Base-by-base conservation (phyloP, 2,329 filamentous ascomycete species). In the Bipolaris victoriae region DNA sequence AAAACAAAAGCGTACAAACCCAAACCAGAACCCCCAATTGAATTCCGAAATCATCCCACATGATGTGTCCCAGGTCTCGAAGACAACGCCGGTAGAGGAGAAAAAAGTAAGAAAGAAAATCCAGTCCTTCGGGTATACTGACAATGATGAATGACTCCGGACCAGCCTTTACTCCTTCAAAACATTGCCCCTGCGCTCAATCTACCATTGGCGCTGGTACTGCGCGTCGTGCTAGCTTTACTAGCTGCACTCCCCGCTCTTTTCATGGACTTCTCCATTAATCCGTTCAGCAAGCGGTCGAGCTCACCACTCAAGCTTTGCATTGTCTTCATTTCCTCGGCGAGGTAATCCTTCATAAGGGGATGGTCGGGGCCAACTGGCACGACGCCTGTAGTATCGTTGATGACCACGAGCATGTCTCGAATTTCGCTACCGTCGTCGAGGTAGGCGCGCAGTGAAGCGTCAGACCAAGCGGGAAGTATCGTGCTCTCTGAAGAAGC, bases 251-350 rank as follows among this genome's bases (percentile, higher is more conserved):
- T 59, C 5, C 57, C 57, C 11, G 57, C 56, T 18, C 59, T 29
- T 58, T 66, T 74, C 61, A 67, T 68, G 60, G 81, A 80, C 58
- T 78, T 80, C 48, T 80, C 76, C 62, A 96, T 82, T 88, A 91
- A 93, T 69, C 91, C 88, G 64, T 89, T 89, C 43, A 97, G 84
- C 85, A 97, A 88, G 18, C 90, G 87, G 78, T 99, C 94, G 65
- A 98, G 84, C 83, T 94, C 89, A 79, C 89, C 90, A 57, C 91
- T 94, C 77, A 99, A 93, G 73, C 95, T 91, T 50, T 89, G 89
- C 71, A 98, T 78, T 71, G 90, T 90, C 65, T 90, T 90, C 71
- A 92, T 93, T 77, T 97, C 91, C 72, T 96, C 91, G 48, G 87
- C 88, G 80, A 96, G 98, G 52, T 98, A 80, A 20, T 87, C 86